Percentiles rank a stretch among this genome's conserved stretches.
phyloP scores from a whole-genome alignment of 768 basidiomycete genomes.

The Tremella yokohamensis region DNA sequence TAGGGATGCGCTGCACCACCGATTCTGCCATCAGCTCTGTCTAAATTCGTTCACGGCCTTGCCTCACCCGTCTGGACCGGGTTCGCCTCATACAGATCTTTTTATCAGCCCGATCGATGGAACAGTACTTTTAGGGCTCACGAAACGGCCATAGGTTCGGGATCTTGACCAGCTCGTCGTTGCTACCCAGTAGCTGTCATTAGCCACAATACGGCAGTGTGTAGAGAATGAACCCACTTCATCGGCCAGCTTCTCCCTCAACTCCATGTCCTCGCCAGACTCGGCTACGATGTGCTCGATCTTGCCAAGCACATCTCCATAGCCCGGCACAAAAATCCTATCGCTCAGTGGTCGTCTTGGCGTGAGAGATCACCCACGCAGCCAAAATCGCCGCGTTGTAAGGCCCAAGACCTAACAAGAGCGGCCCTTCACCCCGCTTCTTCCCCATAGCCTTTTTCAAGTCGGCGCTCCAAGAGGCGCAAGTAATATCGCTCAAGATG shows the following conservation, averaged over 20 bases:
- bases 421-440: background rate
- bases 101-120: background rate
- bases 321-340: background rate
- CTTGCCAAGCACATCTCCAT: background rate
- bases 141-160: constrained; percentile 3
- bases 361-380: constrained; percentile 2
- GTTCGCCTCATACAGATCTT: constrained; percentile 4
- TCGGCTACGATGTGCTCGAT: background rate
- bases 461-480: background rate
- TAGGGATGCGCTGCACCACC: background rate
- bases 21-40: constrained; percentile 10
- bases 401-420: background rate
- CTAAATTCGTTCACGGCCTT: background rate
- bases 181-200: constrained; percentile 6
- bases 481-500: background rate
- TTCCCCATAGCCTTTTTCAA: background rate
- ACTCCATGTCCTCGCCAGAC: background rate
- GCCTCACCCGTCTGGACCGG: constrained; percentile 1
- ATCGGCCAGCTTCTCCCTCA: background rate
- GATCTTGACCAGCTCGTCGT: constrained; percentile 10
- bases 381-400: constrained; percentile 1
- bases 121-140: background rate
- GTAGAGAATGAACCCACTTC: background rate
- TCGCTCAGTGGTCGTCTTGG: background rate
- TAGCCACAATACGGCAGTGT: background rate